Evolutionary conservation across 371 early-diverging fungal genomes (phyloP), one percentile per base, ranked within the genome.

Genomic region (Mortierella sp.): DNA sequence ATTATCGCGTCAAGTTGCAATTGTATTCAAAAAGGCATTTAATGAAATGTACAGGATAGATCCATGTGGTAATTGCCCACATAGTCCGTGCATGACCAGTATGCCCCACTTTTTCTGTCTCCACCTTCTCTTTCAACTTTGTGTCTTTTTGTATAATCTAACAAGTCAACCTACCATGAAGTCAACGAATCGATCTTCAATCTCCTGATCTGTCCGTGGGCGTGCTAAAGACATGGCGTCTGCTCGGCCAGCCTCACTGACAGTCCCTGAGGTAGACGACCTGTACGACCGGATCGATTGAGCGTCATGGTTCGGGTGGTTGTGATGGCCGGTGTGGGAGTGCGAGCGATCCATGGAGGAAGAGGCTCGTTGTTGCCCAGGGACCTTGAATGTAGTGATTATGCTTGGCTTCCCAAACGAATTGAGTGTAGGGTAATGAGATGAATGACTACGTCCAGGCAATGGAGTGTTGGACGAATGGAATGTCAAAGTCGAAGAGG

Each of bases 111-210:
- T 35, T 51, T 11, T 4, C 22, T 51, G n/a, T n/a, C n/a, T n/a
- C n/a, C n/a, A n/a, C n/a, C 22, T 51, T 11, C 5, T 51, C 22
- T 51, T 51, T 51, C 22, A 16, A 20, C 1, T 51, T 22, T 20
- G 51, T 18, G 9, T 58, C n/a, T 10, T 14, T 58, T 58, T 58
- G 24, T 14, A 5, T 58, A 11, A 26, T 30, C 58, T 32, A 26
- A 30, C 26, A n/a, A 18, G n/a, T n/a, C 51, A n/a, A 62, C 81
- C 49, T 43, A 81, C 83, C 83, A 81, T 81, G 57, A 81, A 81
- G 47, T 81, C 83, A 14, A 81, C 39, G 58, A 81, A 81, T 26
- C 83, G 77, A 73, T 81, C 77, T 64, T 81, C 83, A 20, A 81
- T 70, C 68, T 81, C 83, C 45, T 81, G 76, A 55, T 81, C 83